Evolutionary conservation across 2,329 filamentous ascomycete genomes (phyloP).

Genomic region (Trichoderma brevicompactum): DNA sequence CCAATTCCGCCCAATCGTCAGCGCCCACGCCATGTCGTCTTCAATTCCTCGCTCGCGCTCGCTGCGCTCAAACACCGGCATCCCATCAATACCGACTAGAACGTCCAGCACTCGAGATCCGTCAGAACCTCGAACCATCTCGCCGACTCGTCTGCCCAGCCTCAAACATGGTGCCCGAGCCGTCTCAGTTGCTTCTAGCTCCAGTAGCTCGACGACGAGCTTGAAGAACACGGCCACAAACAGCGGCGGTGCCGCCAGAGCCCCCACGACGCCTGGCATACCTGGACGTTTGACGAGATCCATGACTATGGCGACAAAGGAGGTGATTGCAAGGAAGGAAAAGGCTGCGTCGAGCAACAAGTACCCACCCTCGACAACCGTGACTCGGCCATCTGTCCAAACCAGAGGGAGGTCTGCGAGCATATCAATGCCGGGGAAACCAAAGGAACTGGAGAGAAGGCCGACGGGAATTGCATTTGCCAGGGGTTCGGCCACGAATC

Average conservation of each 20-base stretch:
- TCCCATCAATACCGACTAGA: conserved; percentile 34
- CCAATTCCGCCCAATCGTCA: neutral
- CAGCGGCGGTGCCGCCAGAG: neutral
- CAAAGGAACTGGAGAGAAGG: conserved; percentile 17
- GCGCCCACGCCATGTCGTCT: conserved; percentile 26
- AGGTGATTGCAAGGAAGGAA: conserved; percentile 12
- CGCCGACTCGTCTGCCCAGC: conserved; percentile 55
- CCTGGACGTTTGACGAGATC: conserved; percentile 27
- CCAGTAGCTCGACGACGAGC: conserved; percentile 27
- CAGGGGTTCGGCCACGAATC: conserved; percentile 41
- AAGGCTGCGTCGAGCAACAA: conserved; percentile 36
- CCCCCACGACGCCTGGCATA: conserved; percentile 28
- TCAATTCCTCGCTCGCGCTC: conserved; percentile 51
- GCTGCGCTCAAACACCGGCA: conserved; percentile 43
- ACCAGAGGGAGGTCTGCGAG: conserved; percentile 42
- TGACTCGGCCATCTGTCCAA: conserved; percentile 37
- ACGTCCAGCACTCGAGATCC: conserved; percentile 31
- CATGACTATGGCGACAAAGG: conserved; percentile 21
- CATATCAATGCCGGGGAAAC: conserved; percentile 30
- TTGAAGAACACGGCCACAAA: conserved; percentile 31
- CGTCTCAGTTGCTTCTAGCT: conserved; percentile 37
- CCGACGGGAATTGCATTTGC: conserved; percentile 38
- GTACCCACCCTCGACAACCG: conserved; percentile 44
- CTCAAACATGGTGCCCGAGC: conserved; percentile 49
- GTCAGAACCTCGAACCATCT: conserved; percentile 44